Conservation (phyloP, 805 yeast genomes). For the Candida mattraensis region DNA sequence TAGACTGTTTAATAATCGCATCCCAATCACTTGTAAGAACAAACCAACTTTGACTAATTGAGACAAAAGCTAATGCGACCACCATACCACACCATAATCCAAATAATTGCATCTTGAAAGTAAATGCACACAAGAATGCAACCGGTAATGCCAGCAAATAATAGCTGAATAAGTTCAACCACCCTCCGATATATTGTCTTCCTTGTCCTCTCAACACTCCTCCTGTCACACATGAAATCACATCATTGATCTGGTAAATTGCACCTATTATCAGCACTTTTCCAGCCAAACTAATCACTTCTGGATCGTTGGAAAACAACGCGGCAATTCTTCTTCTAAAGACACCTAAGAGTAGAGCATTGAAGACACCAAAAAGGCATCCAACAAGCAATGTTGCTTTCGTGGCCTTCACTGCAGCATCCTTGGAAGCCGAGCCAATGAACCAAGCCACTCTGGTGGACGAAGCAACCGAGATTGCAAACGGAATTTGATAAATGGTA, state of each 20-base stretch:
- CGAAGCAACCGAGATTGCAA: constrained; percentile 57
- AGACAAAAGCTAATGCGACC: constrained; percentile 50
- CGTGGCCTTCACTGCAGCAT: constrained; percentile 39
- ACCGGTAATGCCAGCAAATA: constrained; percentile 65
- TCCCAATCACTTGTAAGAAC: constrained; percentile 33
- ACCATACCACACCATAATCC: constrained; percentile 69
- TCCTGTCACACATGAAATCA: constrained; percentile 68
- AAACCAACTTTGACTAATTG: constrained; percentile 41
- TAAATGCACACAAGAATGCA: constrained; percentile 54
- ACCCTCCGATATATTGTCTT: constrained; percentile 62
- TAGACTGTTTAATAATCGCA: constrained; percentile 28
- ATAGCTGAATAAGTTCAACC: constrained; percentile 55
- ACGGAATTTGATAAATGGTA: constrained; percentile 55
- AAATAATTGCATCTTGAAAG: constrained; percentile 45
- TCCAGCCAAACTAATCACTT: constrained; percentile 51
- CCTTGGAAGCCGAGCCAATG: constrained; percentile 41
- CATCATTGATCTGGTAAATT: constrained; percentile 68
- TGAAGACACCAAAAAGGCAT: constrained; percentile 38
- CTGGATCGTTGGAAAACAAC: constrained; percentile 61
- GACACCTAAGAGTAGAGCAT: constrained; percentile 45
- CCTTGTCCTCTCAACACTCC: constrained; percentile 82
- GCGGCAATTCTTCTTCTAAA: constrained; percentile 44
- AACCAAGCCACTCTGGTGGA: constrained; percentile 59
- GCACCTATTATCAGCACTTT: constrained; percentile 63
- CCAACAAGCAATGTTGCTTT: constrained; percentile 39